Percentiles rank a stretch among this genome's conserved stretches.
These are phyloP conservation scores for Ogataea pini DNA, from an alignment of 805 yeast species.

Conservation along the genomic window DNA sequence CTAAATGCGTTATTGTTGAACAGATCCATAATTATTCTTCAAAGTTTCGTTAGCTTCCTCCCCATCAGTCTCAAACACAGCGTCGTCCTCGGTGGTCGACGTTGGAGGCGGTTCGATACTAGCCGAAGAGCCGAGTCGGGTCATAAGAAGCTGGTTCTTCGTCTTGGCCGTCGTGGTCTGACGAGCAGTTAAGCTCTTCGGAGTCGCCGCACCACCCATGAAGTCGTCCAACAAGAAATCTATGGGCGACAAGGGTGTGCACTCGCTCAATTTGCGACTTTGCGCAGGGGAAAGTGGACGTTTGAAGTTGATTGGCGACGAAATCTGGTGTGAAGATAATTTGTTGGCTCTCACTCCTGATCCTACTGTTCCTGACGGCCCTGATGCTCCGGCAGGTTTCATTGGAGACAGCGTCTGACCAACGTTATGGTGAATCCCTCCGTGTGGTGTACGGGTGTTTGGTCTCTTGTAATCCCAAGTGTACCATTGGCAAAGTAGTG, in stretches of 20 bases:
- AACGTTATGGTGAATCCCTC: constrained; percentile 3
- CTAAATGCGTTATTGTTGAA: background rate
- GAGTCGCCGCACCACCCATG: constrained; percentile 14
- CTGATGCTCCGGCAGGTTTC: constrained; percentile 10
- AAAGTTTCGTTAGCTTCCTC: background rate
- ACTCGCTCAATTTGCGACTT: constrained; percentile 34
- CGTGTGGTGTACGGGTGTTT: constrained; percentile 1
- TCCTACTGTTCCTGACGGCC: no score
- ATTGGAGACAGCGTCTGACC: constrained; percentile 2
- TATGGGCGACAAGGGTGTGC: constrained; percentile 39
- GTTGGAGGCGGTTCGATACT: background rate
- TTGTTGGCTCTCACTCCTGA: no score
- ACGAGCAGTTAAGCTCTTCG: constrained; percentile 1
- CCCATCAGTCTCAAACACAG: constrained; percentile 1
- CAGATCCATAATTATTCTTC: background rate
- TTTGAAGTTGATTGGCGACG: constrained; percentile 26
- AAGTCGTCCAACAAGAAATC: constrained; percentile 36
- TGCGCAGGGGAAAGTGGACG: constrained; percentile 33
- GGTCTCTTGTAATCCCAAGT: constrained; percentile 28
- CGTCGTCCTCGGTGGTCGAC: background rate
- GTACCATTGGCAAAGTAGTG: constrained; percentile 46
- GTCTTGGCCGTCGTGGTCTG: background rate
- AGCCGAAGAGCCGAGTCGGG: background rate
- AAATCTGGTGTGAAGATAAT: constrained; percentile 7
- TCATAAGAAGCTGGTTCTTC: constrained; percentile 3